Evolutionary conservation across 1,284 basidiomycete species (phyloP), one percentile per base, ranked within the genome.

Genomic region (Irpex sp.): DNA sequence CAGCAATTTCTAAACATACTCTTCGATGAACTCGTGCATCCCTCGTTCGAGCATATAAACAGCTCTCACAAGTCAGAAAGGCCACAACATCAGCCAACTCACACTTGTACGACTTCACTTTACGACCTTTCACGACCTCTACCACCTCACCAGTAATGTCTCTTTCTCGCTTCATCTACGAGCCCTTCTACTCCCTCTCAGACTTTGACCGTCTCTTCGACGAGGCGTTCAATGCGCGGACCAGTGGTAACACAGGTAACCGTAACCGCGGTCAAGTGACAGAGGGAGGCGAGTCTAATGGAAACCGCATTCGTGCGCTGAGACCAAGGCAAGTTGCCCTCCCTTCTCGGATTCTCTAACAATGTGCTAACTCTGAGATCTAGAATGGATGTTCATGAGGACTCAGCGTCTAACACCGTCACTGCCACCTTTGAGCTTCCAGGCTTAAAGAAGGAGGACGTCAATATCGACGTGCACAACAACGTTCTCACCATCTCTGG

Each of bases 301-400:
- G 26, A 26, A 38, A 11, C 40, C 36, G n/a, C 11, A 17, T 21
- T n/a, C 19, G 51, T 11, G 21, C 51, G 7, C 37, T 64, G 59
- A 60, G 59, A 38, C 63, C 63, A 26, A 64, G 59, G 63, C 61
- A 61, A 17, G 63, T 44, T 38, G 6, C 34, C 26, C 4, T 3
- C 26, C 26, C 26, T 26, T 26, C 26, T 26, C 26, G 26, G 26
- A 26, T 36, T 38, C 6, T 26, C 3, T 8, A 34, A 56, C 5
- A 6, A 11, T 7, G 7, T 15, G 7, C 34, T 56, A 15, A 56
- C 26, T 56, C 6, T 15, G 34, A 34, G 7, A 7, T 34, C 34
- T 63, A 82, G 82, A 60, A 80, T 83, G 77, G 81, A 84, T 64
- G 68, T 84, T 2, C 77, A 81, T 63, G 81, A 84, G 65, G 70